These are phyloP conservation scores for Xylaria sp. DNA, from an alignment of 2,329 filamentous ascomycete genomes.

Conservation along the genomic window DNA sequence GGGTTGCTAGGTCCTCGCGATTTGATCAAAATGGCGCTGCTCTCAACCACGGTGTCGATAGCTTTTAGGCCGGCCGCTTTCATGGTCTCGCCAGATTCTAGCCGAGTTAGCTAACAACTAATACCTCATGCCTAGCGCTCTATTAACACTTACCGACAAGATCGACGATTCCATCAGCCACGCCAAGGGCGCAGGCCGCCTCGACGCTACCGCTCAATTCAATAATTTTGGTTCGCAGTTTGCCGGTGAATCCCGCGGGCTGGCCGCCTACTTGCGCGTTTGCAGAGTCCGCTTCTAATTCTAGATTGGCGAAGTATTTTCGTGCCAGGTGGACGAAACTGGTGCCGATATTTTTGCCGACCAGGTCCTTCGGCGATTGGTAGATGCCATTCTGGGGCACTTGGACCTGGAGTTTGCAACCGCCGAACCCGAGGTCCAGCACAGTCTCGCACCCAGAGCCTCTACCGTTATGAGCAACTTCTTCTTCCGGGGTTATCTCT, in stretches of 20 bases:
- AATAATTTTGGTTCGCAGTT: slow-evolving; percentile 85
- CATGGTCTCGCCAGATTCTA: slow-evolving; percentile 98
- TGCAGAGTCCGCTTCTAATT: slow-evolving; percentile 57
- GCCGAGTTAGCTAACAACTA: slow-evolving; percentile 4
- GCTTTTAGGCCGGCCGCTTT: slow-evolving; percentile 90
- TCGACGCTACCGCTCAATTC: slow-evolving; percentile 97
- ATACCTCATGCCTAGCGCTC: neutral
- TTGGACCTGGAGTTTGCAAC: slow-evolving; percentile 95
- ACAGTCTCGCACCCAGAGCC: slow-evolving; percentile 78
- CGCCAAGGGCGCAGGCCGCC: slow-evolving; percentile 91
- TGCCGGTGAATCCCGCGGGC: slow-evolving; percentile 46
- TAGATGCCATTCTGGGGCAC: slow-evolving; percentile 85
- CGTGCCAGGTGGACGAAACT: slow-evolving; percentile 88
- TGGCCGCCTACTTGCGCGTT: slow-evolving; percentile 43
- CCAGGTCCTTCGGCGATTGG: slow-evolving; percentile 71
- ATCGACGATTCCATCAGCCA: slow-evolving; percentile 96
- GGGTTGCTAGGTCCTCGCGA: slow-evolving; percentile 82
- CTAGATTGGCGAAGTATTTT: slow-evolving; percentile 82
- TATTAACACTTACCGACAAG: slow-evolving; percentile 75
- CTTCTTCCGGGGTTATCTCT: slow-evolving; percentile 48
- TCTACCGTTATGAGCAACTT: slow-evolving; percentile 50
- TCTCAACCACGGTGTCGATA: slow-evolving; percentile 91
- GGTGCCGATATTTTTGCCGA: slow-evolving; percentile 93
- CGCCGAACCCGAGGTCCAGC: slow-evolving; percentile 87
- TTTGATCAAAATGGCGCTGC: slow-evolving; percentile 88